Base-by-base conservation (phyloP, 2,329 filamentous ascomycete species). In the Fusarium sulawesiense region DNA sequence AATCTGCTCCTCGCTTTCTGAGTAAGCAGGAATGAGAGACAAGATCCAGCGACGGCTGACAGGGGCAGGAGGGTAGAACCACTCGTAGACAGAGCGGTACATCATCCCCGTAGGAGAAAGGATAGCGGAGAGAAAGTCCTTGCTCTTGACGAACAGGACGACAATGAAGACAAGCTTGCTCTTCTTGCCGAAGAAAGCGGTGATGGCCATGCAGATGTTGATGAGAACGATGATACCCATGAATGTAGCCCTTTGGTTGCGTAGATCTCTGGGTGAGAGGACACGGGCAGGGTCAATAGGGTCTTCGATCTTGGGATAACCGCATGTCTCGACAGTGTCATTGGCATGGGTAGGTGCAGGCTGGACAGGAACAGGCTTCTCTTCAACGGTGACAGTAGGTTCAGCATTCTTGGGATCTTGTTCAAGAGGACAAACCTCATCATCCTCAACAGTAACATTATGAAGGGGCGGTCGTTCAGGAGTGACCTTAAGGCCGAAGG, bases 1-100 rank as follows among this genome's bases (percentile, higher is more conserved):
- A 11, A 73, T 73, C 18, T 73, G 71, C 9, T 73, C 71, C 25
- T 73, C 71, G 4, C 71, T 73, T n/a, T 73, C 71, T 1, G 71
- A 73, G 16, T 73, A 73, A 1, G 71, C 71, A 7, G 71, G 71
- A 1, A 73, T 73, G 14, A 73, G 71, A 2, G 71, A 73, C 1
- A 73, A 29, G 2, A 73, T 73, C 71, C 71, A 73, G 0, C 49
- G 49, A 14, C 57, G 56, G 0, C 8, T 18, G 7, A 73, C 65
- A 8, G 55, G 44, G 20, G 54, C 34, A 0, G 47, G 61, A 8
- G 61, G 71, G 1, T 56, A 51, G 20, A 73, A 60, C 20, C 50
- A 45, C 4, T 56, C 53, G 6, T 62, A 58, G 3, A 70, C 40
- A 12, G 42, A 20, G 0, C 47, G 54, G 11, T 20, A 41, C 7